Percentiles rank a stretch among this genome's conserved stretches.
These are phyloP conservation scores for Monilinia fructigena DNA, from an alignment of 2,329 filamentous ascomycete species.

Conservation along the genomic window DNA sequence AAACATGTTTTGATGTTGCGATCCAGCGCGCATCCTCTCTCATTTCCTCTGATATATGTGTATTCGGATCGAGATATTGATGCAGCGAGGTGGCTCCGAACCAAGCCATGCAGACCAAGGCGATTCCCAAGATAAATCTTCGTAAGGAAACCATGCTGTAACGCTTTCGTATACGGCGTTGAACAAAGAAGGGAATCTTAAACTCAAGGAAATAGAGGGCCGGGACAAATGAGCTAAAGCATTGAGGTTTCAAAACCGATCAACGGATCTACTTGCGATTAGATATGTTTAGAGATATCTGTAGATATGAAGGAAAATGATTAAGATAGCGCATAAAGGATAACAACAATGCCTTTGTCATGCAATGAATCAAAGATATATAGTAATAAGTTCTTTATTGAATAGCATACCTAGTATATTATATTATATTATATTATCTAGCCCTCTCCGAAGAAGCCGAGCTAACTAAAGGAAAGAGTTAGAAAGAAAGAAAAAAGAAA, in stretches of 20 bases:
- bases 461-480: neutral
- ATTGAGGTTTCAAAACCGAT: constrained; percentile 15
- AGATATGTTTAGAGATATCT: neutral
- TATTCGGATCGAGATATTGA: constrained; percentile 60
- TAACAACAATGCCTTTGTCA: constrained; percentile 10
- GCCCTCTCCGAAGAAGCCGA: constrained; percentile 18
- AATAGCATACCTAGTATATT: neutral
- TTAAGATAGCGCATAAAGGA: neutral
- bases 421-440: neutral
- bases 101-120: constrained; percentile 45
- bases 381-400: neutral
- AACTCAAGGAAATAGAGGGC: constrained; percentile 17
- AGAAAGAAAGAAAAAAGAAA: neutral
- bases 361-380: neutral
- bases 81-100: constrained; percentile 53
- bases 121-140: constrained; percentile 40
- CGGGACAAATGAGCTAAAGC: constrained; percentile 13
- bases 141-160: constrained; percentile 31
- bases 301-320: neutral
- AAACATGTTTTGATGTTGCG: constrained; percentile 67
- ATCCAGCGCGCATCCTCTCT: constrained; percentile 67
- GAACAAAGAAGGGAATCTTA: constrained; percentile 17
- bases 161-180: neutral
- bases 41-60: constrained; percentile 51
- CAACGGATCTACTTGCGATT: constrained; percentile 19